Conservation (phyloP, 2,329 filamentous ascomycete genomes). For the Teratosphaeria epicoccoides region DNA sequence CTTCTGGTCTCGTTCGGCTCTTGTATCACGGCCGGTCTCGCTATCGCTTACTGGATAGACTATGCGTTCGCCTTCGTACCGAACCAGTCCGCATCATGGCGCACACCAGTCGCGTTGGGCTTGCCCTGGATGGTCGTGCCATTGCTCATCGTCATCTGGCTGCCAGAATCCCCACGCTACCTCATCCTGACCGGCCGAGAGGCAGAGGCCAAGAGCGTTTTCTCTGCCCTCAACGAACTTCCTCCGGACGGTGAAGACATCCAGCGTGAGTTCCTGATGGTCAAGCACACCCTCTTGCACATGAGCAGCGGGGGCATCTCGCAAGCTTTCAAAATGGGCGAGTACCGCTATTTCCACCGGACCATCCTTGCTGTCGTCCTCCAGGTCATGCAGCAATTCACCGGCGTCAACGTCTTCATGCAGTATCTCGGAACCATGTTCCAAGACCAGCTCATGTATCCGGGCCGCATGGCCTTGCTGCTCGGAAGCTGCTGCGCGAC, state of each 20-base stretch:
- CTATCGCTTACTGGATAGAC: slow-evolving; percentile 32
- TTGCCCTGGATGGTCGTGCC: slow-evolving; percentile 17
- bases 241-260: slow-evolving; percentile 36
- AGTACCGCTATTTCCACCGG: slow-evolving; percentile 25
- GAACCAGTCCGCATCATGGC: slow-evolving; percentile 19
- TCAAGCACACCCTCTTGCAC: slow-evolving; percentile 44
- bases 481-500: slow-evolving; percentile 27
- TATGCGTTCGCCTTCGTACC: slow-evolving; percentile 17
- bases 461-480: slow-evolving; percentile 21
- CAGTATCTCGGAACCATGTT: slow-evolving; percentile 36
- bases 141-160: slow-evolving; percentile 12
- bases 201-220: slow-evolving; percentile 38
- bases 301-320: slow-evolving; percentile 21
- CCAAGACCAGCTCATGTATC: slow-evolving; percentile 25
- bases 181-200: slow-evolving; percentile 46
- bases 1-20: slow-evolving; percentile 40
- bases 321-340: slow-evolving; percentile 20
- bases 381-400: slow-evolving; percentile 26
- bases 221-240: slow-evolving; percentile 38
- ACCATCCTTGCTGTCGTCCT: slow-evolving; percentile 22
- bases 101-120: slow-evolving; percentile 20
- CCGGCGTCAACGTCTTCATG: slow-evolving; percentile 28
- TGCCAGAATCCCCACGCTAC: slow-evolving; percentile 31
- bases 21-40: slow-evolving; percentile 35
- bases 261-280: slow-evolving; percentile 38